phyloP scores from a whole-genome alignment of 345 rosid genomes.

The Acer campestre region DNA sequence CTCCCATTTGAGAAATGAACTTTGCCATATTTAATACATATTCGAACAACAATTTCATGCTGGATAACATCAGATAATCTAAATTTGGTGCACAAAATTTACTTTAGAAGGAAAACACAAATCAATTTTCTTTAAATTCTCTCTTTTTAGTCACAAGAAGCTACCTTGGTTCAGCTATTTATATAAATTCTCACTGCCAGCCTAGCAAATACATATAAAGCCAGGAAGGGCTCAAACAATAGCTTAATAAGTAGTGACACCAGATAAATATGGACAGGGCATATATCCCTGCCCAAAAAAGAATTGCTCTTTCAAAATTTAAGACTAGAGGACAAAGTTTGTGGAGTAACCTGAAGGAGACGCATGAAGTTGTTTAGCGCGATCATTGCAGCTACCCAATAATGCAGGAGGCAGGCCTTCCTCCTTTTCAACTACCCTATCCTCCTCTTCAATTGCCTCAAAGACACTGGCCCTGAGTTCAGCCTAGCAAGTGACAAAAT shows the following conservation, averaged over 20 bases:
- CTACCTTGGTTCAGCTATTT: neutral
- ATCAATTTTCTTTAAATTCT: neutral
- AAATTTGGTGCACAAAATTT: neutral
- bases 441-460: constrained; percentile 99
- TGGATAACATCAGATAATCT: constrained; percentile 3
- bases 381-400: constrained; percentile 93
- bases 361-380: constrained; percentile 90
- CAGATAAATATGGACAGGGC: neutral
- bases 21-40: neutral
- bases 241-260: neutral
- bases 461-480: constrained; percentile 97
- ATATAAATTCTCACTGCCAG: neutral
- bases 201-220: neutral
- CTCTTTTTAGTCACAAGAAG: neutral
- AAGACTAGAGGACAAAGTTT: neutral
- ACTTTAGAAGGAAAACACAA: too few species aligned
- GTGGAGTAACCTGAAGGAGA: constrained; percentile 77
- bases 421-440: constrained; percentile 67
- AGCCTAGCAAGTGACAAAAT: constrained; percentile 49
- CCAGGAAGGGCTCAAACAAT: neutral
- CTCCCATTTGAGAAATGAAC: neutral
- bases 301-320: neutral
- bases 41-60: neutral
- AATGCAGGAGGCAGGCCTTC: constrained; percentile 89
- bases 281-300: neutral